A percentile compares a stretch with the other conserved stretches of the same genome.
These are phyloP conservation scores for Climacium dendroides DNA, from an alignment of 225 moss, liverwort and hornwort species.

Conservation along the genomic window DNA sequence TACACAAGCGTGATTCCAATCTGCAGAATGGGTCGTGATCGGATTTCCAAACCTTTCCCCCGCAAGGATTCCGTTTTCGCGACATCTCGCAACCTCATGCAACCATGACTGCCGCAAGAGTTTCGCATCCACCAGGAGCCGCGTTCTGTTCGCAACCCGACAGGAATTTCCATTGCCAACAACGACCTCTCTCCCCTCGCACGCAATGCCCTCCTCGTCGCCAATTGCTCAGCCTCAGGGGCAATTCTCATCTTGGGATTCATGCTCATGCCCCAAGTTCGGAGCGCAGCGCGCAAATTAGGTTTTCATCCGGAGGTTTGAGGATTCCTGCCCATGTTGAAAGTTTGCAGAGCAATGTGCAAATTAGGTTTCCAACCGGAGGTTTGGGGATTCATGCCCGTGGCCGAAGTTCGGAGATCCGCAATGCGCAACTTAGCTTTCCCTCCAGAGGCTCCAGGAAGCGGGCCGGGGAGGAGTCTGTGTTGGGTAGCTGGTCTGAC, in stretches of 20 bases:
- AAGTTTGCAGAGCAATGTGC: not conserved
- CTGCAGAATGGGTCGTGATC: not conserved
- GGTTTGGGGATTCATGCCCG: not conserved
- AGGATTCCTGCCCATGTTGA: not conserved
- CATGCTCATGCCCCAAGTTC: not conserved
- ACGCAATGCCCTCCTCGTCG: not conserved
- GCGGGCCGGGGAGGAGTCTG: not conserved
- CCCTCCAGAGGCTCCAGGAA: not conserved
- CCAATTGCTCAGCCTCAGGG: not conserved
- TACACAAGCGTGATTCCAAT: not conserved
- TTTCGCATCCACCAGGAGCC: not conserved
- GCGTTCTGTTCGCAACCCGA: not conserved
- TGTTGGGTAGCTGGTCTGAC: conserved; percentile 33
- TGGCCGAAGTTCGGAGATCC: not conserved
- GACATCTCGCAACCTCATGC: not conserved
- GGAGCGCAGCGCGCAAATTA: not conserved
- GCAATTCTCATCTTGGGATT: not conserved
- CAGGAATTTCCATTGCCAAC: not conserved
- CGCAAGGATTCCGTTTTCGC: not conserved
- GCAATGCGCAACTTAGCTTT: not conserved
- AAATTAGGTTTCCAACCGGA: not conserved
- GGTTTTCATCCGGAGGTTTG: not conserved
- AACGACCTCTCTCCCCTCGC: not conserved
- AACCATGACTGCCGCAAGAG: not conserved
- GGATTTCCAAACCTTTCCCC: not conserved